Percentiles rank a stretch among this genome's conserved stretches.
Evolutionary conservation across 768 basidiomycete genomes (phyloP).

Genomic region (Collybia sordida): DNA sequence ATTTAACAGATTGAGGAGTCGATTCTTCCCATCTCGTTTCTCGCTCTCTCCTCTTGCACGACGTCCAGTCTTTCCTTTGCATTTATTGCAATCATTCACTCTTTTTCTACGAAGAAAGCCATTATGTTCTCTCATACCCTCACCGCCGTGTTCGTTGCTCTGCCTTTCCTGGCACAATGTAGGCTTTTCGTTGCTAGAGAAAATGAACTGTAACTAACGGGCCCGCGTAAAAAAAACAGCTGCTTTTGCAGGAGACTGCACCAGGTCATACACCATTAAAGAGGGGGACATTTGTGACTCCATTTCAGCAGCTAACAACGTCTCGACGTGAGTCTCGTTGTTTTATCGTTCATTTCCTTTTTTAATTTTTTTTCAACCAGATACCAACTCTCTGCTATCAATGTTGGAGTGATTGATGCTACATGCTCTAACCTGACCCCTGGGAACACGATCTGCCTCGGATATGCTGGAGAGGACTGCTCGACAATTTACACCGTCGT

Average conservation of each 20-base stretch:
- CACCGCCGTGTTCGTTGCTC: constrained; percentile 41
- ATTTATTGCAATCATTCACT: constrained; percentile 16
- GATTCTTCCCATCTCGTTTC: constrained; percentile 2
- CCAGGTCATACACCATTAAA: constrained; percentile 59
- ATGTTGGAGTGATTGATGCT: constrained; percentile 47
- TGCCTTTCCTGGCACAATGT: constrained; percentile 48
- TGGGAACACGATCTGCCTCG: constrained; percentile 60
- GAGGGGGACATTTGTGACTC: constrained; percentile 63
- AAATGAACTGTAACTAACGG: background rate
- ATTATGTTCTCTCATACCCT: constrained; percentile 21
- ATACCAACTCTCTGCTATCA: constrained; percentile 72
- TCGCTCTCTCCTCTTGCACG: constrained; percentile 5
- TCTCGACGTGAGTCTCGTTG: constrained; percentile 53
- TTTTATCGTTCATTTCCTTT: background rate
- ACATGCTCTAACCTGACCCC: constrained; percentile 59
- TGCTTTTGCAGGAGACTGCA: constrained; percentile 42
- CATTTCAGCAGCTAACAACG: constrained; percentile 61
- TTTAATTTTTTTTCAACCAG: constrained; percentile 30
- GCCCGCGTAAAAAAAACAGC: constrained; percentile 14
- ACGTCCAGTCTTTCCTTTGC: constrained; percentile 20
- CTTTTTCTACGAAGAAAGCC: constrained; percentile 10
- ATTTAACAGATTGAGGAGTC: constrained; percentile 1
- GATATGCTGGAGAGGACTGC: constrained; percentile 60
- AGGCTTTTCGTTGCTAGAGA: constrained; percentile 11
- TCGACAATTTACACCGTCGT: constrained; percentile 54